Conservation (phyloP, 176 grass and related monocot species). For the Musa acuminata region DNA sequence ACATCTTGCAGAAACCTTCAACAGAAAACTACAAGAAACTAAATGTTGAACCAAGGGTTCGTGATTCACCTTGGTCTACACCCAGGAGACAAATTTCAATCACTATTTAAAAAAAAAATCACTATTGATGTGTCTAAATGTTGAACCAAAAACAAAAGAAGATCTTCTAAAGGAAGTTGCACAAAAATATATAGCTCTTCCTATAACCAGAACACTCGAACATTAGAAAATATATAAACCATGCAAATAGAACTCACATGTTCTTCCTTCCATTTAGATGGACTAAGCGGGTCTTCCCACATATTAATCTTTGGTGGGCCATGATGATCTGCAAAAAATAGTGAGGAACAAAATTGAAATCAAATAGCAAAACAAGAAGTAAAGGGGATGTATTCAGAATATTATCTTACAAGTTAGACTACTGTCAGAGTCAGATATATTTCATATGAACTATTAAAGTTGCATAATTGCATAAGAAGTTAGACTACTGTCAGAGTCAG, state of each 20-base stretch:
- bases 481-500: no score
- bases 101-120: no score
- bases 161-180: not conserved
- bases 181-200: not conserved
- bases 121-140: not conserved
- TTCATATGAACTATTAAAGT: no score
- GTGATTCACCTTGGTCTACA: no score
- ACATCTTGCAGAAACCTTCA: not conserved
- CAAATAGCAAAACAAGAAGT: not conserved
- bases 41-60: not conserved
- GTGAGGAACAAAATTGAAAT: not conserved
- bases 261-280: conserved; percentile 64
- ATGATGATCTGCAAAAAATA: conserved; percentile 31
- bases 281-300: conserved; percentile 46
- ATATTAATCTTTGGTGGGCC: conserved; percentile 36
- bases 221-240: not conserved
- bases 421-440: no score
- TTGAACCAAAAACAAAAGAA: not conserved
- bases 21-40: no score
- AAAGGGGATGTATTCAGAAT: not conserved
- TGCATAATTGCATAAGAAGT: no score
- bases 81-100: no score
- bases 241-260: conserved; percentile 32
- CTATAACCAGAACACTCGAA: not conserved
- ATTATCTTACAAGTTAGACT: not conserved